These are phyloP conservation scores for Alternaria metachromatica DNA, from an alignment of 2,329 filamentous ascomycete species.

Conservation along the genomic window DNA sequence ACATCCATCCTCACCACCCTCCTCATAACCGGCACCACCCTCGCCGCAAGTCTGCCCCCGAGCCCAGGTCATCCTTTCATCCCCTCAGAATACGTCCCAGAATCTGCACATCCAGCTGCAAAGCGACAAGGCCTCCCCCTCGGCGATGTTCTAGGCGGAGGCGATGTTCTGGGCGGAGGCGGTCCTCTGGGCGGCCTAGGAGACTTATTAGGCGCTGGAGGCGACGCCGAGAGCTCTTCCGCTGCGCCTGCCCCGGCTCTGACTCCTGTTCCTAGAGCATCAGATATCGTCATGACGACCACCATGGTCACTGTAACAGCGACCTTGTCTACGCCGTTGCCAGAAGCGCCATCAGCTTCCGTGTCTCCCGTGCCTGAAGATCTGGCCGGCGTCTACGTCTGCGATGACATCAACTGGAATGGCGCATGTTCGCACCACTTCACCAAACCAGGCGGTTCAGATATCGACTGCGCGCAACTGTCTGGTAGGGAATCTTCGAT, in stretches of 20 bases:
- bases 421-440: conserved; percentile 24
- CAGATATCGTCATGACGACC: background rate
- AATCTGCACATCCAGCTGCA: background rate
- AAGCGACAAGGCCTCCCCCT: background rate
- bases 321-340: conserved; percentile 1
- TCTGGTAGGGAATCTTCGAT: conserved; percentile 25
- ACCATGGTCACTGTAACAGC: background rate
- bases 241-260: background rate
- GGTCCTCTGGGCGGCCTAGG: background rate
- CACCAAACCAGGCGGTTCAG: conserved; percentile 19
- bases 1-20: conserved; percentile 7
- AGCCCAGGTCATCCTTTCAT: background rate
- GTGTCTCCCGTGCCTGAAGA: background rate
- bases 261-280: background rate
- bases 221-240: background rate
- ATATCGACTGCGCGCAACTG: conserved; percentile 22
- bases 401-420: conserved; percentile 30
- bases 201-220: background rate
- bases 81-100: background rate
- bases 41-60: background rate
- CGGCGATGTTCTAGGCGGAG: background rate
- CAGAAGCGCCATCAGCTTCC: background rate
- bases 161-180: background rate
- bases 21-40: conserved; percentile 8
- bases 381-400: conserved; percentile 12